Conservation (phyloP, 2,329 filamentous ascomycete species). For the Paecilomyces niveus region DNA sequence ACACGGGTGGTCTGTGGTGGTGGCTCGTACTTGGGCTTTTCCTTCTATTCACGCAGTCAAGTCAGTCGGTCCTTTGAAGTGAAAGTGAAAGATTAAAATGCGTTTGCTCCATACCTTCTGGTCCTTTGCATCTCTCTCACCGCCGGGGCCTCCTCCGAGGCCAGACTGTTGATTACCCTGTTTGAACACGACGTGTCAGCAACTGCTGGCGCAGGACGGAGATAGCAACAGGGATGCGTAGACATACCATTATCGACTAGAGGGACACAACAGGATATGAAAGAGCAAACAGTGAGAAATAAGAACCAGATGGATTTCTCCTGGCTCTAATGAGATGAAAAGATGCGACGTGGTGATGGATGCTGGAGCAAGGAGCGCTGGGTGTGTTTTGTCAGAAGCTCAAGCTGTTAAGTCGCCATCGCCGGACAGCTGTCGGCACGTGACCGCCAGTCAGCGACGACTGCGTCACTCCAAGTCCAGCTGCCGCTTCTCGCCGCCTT, state of each 20-base stretch:
- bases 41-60: constrained; percentile 60
- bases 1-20: constrained; percentile 94
- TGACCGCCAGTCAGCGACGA: constrained; percentile 1
- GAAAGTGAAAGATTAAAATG: background rate
- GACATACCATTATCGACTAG: background rate
- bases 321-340: background rate
- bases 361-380: constrained; percentile 29
- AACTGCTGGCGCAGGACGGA: constrained; percentile 2
- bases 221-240: background rate
- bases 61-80: constrained; percentile 3
- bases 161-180: constrained; percentile 63
- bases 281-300: background rate
- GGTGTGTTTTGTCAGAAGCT: constrained; percentile 3
- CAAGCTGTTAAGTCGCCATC: background rate
- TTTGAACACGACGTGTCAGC: constrained; percentile 16
- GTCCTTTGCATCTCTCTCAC: constrained; percentile 78
- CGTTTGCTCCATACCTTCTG: constrained; percentile 65
- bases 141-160: constrained; percentile 65
- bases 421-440: background rate
- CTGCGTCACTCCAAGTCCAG: background rate
- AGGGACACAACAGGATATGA: background rate
- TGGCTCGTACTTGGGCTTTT: constrained; percentile 99
- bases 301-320: background rate
- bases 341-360: background rate
- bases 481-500: background rate